Conservation (phyloP, 306 rosid species). For the Pachyrhizus erosus region DNA sequence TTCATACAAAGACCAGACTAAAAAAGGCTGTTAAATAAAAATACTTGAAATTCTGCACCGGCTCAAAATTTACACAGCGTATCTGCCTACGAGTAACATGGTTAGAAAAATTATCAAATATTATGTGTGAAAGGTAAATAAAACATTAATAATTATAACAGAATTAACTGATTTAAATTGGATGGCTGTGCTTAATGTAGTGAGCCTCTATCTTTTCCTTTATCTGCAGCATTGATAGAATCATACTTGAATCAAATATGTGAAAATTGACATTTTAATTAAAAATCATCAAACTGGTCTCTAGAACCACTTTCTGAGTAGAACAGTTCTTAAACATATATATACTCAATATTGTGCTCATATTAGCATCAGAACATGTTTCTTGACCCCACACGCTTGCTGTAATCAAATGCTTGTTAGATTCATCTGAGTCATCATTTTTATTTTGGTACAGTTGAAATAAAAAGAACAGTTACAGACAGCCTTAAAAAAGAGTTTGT, state of each 20-base stretch:
- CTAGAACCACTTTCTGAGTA: not conserved
- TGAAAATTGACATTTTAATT: not conserved
- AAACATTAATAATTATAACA: conserved; percentile 4
- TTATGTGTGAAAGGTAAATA: not conserved
- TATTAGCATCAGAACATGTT: conserved; percentile 12
- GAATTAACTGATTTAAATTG: not conserved
- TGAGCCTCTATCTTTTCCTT: not conserved
- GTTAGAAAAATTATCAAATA: not conserved
- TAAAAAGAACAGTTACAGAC: conserved; percentile 19
- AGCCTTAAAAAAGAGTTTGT: not conserved
- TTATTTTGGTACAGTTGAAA: conserved; percentile 34
- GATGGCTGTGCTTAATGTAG: too few relatives aligned
- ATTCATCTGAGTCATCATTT: conserved; percentile 37
- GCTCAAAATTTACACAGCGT: not conserved
- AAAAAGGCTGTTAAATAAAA: not conserved
- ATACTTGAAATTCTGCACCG: not conserved
- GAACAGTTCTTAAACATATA: not conserved
- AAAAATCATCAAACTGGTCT: not conserved
- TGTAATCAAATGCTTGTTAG: conserved; percentile 25
- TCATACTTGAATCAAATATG: not conserved
- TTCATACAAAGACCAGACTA: not conserved
- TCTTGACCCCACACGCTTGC: conserved; percentile 32
- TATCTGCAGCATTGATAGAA: not conserved
- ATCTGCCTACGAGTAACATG: not conserved
- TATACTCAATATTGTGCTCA: not conserved